Evolutionary conservation across 1,139 yeast species (phyloP).

Genomic region (Entelexis paramagnoliae): DNA sequence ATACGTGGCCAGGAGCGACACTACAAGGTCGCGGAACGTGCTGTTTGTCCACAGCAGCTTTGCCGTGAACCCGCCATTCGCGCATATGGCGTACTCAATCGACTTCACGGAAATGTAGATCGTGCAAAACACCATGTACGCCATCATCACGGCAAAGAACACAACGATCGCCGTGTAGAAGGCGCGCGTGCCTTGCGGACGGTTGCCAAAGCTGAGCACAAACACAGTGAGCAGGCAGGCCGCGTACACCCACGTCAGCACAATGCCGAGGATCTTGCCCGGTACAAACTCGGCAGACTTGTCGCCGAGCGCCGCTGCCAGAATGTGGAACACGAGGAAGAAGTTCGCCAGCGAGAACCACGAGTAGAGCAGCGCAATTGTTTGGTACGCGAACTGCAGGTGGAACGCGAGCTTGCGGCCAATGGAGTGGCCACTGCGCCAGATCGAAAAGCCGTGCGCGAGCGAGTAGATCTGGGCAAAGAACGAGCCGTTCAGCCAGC

Average conservation of each 20-base stretch:
- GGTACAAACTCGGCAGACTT: conserved; percentile 49
- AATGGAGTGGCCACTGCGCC: conserved; percentile 59
- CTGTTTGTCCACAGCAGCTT: conserved; percentile 47
- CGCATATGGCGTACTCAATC: conserved; percentile 37
- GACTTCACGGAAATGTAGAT: conserved; percentile 72
- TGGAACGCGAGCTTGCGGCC: conserved; percentile 53
- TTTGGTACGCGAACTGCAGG: conserved; percentile 60
- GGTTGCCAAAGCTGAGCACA: conserved; percentile 84
- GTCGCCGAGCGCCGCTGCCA: conserved; percentile 58
- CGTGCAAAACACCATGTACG: conserved; percentile 84
- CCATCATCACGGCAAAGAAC: conserved; percentile 87
- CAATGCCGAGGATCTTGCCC: conserved; percentile 66
- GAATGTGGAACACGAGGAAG: conserved; percentile 63
- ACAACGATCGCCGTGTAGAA: conserved; percentile 75
- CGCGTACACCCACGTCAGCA: conserved; percentile 80
- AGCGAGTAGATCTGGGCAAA: conserved; percentile 73
- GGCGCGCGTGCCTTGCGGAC: conserved; percentile 81
- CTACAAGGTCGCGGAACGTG: conserved; percentile 70
- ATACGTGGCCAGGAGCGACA: conserved; percentile 81
- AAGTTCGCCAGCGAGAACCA: conserved; percentile 76
- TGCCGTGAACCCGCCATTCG: conserved; percentile 37
- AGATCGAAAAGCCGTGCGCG: conserved; percentile 58
- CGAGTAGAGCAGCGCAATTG: conserved; percentile 54
- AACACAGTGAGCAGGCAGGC: conserved; percentile 86
- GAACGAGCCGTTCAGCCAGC: conserved; percentile 80